Base-by-base conservation (phyloP, 805 yeast species). In the Wickerhamiella lipophila region DNA sequence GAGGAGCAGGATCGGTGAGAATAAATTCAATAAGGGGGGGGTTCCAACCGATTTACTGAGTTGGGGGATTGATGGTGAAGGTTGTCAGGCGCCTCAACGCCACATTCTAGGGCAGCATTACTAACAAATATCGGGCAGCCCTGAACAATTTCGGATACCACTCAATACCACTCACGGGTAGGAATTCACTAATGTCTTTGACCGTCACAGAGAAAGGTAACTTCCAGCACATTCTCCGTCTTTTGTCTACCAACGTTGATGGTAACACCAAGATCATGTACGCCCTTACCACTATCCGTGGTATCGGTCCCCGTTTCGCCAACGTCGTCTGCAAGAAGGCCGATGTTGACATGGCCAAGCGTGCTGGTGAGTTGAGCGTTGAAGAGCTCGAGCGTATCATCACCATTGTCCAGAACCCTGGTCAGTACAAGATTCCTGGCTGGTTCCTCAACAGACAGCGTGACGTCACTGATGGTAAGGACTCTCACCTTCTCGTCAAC, bases 291-390 rank as follows among this genome's bases (percentile, higher is more conserved):
- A 83, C 88, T 77, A 94, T 92, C 73, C 85, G 96, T 79, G 99
- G 99, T 88, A 97, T 92, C 68, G 98, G 98, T 79, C 94, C 97
- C 77, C 92, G 99, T 79, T 94, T 89, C 84, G 79, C 98, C 75
- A 92, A 94, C 88, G 79, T 92, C 78, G 96, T 92, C 71, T 92
- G 97, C 81, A 94, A 94, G 85, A 94, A 89, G 83, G 99, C 99
- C 68, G 99, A 92, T 80, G 94, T 92, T 71, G 94, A 85, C 73
- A 81, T 94, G 75, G 68, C 75, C 75, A 92, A 92, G 83, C 85
- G 99, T 76, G 99, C 99, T 68, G 99, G 99, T 84, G 98, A 92
- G 78, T 86, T 92, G 73, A 88, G 98, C 73, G 98, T 92, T 75
- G 99, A 92, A 83, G 99, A 92, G 79, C 86, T 92, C 74, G 99